phyloP scores from a whole-genome alignment of 148 eudicot species.

The Agrostemma githago region DNA sequence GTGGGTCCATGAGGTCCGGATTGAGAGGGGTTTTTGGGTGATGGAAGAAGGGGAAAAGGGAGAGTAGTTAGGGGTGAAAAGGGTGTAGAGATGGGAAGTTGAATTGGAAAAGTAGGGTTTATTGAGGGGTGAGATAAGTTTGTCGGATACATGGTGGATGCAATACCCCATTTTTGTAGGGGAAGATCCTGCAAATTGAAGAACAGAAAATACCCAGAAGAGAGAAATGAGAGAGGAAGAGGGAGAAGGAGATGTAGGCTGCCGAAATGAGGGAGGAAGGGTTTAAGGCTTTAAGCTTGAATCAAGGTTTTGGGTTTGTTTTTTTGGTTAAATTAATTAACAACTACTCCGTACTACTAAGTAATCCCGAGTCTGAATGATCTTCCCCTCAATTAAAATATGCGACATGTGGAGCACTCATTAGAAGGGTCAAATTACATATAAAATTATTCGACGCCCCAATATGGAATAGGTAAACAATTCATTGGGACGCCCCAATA shows the following conservation, averaged over 20 bases:
- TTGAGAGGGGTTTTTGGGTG: background rate
- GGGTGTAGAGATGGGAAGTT: slow-evolving; percentile 7
- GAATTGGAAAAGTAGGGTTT: slow-evolving; percentile 12
- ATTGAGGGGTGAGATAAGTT: slow-evolving; percentile 18
- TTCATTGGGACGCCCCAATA: too few species aligned
- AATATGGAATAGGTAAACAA: too few species aligned
- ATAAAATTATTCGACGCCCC: too few species aligned
- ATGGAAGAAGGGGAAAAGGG: background rate
- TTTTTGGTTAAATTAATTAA: background rate
- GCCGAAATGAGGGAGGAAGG: slow-evolving; percentile 2
- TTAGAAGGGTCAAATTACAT: too few species aligned
- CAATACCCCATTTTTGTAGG: slow-evolving; percentile 20
- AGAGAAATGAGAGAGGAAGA: background rate
- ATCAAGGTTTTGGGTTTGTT: background rate
- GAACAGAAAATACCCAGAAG: background rate
- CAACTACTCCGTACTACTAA: background rate
- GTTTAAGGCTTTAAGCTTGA: background rate
- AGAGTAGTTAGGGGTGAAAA: slow-evolving; percentile 19
- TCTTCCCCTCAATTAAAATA: too few species aligned
- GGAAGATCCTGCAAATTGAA: slow-evolving; percentile 6
- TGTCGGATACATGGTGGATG: slow-evolving; percentile 17
- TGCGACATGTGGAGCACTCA: too few species aligned
- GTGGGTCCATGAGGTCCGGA: background rate
- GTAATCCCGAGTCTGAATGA: too few species aligned
- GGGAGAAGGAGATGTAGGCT: background rate